Evolutionary conservation across 164 flowering plant species (phyloP).

Genomic region (Aristolochia contorta): DNA sequence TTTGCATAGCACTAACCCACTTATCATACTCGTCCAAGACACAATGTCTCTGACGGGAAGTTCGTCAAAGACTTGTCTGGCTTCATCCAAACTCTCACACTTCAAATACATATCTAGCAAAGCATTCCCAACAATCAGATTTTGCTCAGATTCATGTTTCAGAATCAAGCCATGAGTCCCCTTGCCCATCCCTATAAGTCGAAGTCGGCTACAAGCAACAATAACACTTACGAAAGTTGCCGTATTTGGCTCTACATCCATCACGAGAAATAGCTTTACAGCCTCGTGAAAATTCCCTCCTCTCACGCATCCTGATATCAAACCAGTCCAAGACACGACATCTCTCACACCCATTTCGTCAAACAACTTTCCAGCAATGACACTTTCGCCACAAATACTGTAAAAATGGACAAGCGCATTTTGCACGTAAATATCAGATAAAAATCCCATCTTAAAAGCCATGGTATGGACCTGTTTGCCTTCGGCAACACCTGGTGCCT

Average conservation of each 20-base stretch:
- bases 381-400: constrained; percentile 29
- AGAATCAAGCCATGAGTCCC: constrained; percentile 33
- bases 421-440: constrained; percentile 28
- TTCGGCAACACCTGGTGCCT: constrained; percentile 26
- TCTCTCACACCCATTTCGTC: constrained; percentile 46
- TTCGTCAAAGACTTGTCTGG: constrained; percentile 27
- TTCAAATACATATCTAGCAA: constrained; percentile 47
- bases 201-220: constrained; percentile 32
- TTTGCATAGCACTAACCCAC: constrained; percentile 37
- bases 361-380: constrained; percentile 28
- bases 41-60: constrained; percentile 31
- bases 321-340: constrained; percentile 46
- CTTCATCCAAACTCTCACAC: constrained; percentile 27
- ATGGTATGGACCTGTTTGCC: constrained; percentile 37
- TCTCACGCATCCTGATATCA: constrained; percentile 39
- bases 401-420: constrained; percentile 38
- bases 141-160: constrained; percentile 11
- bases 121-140: constrained; percentile 31
- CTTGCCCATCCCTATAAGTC: constrained; percentile 26
- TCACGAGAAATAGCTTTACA: constrained; percentile 21
- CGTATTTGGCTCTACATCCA: constrained; percentile 39
- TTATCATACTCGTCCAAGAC: constrained; percentile 46
- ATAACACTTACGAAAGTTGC: constrained; percentile 35
- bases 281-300: constrained; percentile 31
- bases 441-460: constrained; percentile 29